Conservation (phyloP, 2,329 filamentous ascomycete species). For the Diplodia sapinea region DNA sequence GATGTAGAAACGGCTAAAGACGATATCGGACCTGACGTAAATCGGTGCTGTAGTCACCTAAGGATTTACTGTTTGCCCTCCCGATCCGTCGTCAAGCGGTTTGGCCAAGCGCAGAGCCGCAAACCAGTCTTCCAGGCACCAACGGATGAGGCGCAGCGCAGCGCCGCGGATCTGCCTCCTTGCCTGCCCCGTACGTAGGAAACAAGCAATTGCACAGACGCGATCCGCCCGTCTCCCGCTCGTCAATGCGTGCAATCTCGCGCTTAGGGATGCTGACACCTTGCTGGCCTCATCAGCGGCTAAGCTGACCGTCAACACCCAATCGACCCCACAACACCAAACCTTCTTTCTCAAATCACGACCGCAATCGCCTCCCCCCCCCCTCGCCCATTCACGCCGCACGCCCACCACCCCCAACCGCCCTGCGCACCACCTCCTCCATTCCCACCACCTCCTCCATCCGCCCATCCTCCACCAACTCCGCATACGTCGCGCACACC, state of each 20-base stretch:
- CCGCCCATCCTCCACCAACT: conserved; percentile 10
- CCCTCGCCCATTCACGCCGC: background rate
- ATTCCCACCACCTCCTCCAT: background rate
- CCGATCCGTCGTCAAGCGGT: background rate
- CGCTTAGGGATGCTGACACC: background rate
- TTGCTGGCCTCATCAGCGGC: background rate
- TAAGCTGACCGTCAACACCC: background rate
- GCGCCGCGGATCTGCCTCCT: background rate
- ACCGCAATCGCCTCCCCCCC: background rate
- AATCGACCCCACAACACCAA: background rate
- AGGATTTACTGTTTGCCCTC: background rate
- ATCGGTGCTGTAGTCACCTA: background rate
- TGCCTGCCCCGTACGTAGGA: background rate
- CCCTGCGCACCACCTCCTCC: background rate
- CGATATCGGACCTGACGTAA: background rate
- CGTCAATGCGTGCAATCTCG: background rate
- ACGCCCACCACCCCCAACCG: background rate
- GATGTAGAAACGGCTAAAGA: background rate
- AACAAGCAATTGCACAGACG: background rate
- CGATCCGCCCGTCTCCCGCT: background rate
- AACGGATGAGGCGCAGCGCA: background rate
- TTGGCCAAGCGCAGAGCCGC: background rate
- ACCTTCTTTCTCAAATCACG: background rate
- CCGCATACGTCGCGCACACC: conserved; percentile 17
- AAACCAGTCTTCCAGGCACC: background rate